These are phyloP conservation scores for Potentilla sterilis DNA, from an alignment of 306 rosid species.

Conservation along the genomic window DNA sequence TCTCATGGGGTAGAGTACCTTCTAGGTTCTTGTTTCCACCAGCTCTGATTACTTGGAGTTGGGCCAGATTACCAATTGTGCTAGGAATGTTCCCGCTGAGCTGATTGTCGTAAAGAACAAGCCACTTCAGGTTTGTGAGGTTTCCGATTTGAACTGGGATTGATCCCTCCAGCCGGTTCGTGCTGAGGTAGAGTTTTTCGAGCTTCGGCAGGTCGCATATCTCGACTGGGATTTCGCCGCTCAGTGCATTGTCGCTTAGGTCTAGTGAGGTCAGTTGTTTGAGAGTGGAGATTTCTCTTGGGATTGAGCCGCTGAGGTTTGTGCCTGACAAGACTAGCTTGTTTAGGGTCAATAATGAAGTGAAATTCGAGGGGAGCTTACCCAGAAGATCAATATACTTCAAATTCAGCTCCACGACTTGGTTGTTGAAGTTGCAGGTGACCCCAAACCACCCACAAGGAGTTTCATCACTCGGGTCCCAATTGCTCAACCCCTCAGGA, in stretches of 20 bases:
- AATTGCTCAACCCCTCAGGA: conserved; percentile 37
- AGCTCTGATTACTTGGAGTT: conserved; percentile 62
- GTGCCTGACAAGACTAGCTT: conserved; percentile 62
- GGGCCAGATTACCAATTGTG: conserved; percentile 54
- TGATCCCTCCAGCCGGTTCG: conserved; percentile 61
- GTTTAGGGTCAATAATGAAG: conserved; percentile 53
- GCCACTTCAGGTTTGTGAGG: conserved; percentile 46
- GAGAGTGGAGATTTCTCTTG: conserved; percentile 51
- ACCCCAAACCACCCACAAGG: conserved; percentile 91
- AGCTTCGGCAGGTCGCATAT: conserved; percentile 49
- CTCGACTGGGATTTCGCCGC: conserved; percentile 69
- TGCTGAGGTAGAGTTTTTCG: conserved; percentile 56
- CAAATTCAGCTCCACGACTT: conserved; percentile 58
- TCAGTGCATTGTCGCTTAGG: conserved; percentile 67
- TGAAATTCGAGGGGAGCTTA: conserved; percentile 50
- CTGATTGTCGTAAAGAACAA: conserved; percentile 66
- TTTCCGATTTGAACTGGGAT: conserved; percentile 68
- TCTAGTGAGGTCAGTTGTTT: conserved; percentile 48
- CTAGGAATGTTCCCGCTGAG: conserved; percentile 60
- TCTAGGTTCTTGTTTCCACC: conserved; percentile 87
- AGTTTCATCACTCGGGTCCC: conserved; percentile 58
- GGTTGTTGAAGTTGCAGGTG: conserved; percentile 50
- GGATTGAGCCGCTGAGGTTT: conserved; percentile 83
- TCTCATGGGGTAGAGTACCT: conserved; percentile 65
- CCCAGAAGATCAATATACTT: conserved; percentile 70